Evolutionary conservation across 2,329 filamentous ascomycete genomes (phyloP).

Genomic region (Fusarium pininemorale): DNA sequence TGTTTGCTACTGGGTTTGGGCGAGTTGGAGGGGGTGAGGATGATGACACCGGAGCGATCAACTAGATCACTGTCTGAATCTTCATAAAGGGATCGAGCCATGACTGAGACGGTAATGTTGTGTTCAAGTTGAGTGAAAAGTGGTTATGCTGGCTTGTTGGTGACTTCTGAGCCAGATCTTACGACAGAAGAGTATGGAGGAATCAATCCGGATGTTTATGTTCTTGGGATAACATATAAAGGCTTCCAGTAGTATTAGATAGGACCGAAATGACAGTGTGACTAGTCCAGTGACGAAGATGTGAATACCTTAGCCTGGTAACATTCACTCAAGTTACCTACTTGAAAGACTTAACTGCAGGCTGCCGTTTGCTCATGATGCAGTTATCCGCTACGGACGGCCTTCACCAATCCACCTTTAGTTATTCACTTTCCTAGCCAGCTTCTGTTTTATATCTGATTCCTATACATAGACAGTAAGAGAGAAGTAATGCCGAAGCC

Average conservation of each 20-base stretch:
- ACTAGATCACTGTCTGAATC: background rate
- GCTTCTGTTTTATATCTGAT: background rate
- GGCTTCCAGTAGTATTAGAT: background rate
- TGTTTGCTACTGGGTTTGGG: background rate
- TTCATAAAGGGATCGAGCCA: background rate
- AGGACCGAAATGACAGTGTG: background rate
- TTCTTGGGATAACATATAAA: background rate
- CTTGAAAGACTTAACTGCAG: background rate
- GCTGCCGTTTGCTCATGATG: background rate
- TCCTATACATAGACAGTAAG: background rate
- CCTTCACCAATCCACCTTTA: background rate
- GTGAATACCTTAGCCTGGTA: background rate
- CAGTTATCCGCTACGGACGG: background rate
- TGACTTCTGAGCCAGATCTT: background rate
- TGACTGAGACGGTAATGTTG: background rate
- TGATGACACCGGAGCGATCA: background rate
- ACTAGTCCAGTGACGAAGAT: background rate
- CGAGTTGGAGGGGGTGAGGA: background rate
- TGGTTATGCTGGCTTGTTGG: background rate
- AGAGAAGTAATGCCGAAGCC: background rate
- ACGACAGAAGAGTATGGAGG: background rate
- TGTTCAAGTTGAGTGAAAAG: background rate
- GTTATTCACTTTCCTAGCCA: background rate
- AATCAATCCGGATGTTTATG: background rate
- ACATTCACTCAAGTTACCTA: background rate